Conservation (phyloP, 805 yeast genomes). For the Yarrowia bubula region DNA sequence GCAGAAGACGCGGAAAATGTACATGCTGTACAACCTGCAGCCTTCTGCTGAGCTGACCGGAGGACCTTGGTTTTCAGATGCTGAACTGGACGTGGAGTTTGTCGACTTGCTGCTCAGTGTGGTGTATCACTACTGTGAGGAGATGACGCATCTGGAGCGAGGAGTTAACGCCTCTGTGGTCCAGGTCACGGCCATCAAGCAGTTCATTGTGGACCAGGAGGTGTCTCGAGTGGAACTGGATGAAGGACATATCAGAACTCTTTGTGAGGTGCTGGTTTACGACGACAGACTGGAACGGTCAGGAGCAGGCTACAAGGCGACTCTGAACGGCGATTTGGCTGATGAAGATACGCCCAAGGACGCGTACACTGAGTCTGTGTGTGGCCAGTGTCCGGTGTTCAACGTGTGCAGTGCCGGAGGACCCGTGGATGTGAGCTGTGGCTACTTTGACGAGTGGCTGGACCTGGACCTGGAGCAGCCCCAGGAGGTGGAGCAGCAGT, state of each 20-base stretch:
- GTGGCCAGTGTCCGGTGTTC: conserved; percentile 38
- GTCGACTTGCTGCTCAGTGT: conserved; percentile 79
- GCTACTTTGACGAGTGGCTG: conserved; percentile 40
- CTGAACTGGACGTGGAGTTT: conserved; percentile 90
- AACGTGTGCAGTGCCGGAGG: conserved; percentile 36
- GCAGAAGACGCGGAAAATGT: conserved; percentile 90
- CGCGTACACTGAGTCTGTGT: conserved; percentile 37
- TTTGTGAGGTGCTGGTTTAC: conserved; percentile 82
- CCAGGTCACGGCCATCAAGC: conserved; percentile 52
- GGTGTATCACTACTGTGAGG: conserved; percentile 73
- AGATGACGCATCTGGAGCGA: conserved; percentile 44
- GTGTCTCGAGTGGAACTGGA: conserved; percentile 81
- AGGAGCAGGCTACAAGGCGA: conserved; percentile 50
- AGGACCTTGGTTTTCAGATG: conserved; percentile 98
- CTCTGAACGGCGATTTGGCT: conserved; percentile 28
- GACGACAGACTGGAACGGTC: conserved; percentile 81
- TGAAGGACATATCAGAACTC: conserved; percentile 66
- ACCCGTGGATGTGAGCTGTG: conserved; percentile 39
- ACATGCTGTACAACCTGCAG: conserved; percentile 89
- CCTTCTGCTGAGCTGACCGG: conserved; percentile 97
- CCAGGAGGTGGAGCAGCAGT: background rate
- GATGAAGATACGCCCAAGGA: conserved; percentile 28
- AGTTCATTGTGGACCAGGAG: conserved; percentile 66
- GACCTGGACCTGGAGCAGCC: background rate
- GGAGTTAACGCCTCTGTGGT: conserved; percentile 67